Evolutionary conservation across 768 basidiomycete species (phyloP), one percentile per base, ranked within the genome.

Genomic region (Porpolomopsis calyptriformis): DNA sequence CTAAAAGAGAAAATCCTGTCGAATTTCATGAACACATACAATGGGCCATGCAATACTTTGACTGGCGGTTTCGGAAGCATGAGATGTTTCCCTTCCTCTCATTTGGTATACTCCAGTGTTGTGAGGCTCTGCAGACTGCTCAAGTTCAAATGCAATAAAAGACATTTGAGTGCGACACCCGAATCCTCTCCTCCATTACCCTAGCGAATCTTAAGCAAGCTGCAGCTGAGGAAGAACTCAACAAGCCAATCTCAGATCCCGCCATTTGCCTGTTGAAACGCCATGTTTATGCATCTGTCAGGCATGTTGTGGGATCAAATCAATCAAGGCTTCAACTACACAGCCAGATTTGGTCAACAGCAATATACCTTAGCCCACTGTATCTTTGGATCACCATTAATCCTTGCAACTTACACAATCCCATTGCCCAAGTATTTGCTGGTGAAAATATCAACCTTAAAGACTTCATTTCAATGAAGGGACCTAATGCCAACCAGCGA

Each of bases 311-410:
- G 5, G 67, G 67, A 0, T 58, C 67, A 0, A 64, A 71, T 40
- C 64, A 68, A 40, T 56, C 52, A 0, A 23, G 60, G 14, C 34
- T 35, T 0, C 41, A 43, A 1, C 40, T 64, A 0, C 54, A 63
- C 1, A 47, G 57, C 1, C 57, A 70, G 31, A 63, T 72, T 2
- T 70, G 69, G 68, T 54, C 57, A 2, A 69, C 62, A 0, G 56
- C 52, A 2, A 18, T 67, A 0, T n/a, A 50, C 1, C 52, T 52
- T 22, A 56, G 57, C 12, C 63, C 64, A 1, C 68, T 68, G 0
- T 50, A 42, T 1, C 22, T 73, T 0, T 75, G 72, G 72, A 50
- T 67, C 2, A 75, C 72, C 0, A 58, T 75, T 1, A 73, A 71
- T 40, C 67, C 66, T 1, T 24, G 52, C 0, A 67, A 75, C 46